These are phyloP conservation scores for Xylaria palmicola DNA, from an alignment of 495 filamentous ascomycete species.

Conservation along the genomic window DNA sequence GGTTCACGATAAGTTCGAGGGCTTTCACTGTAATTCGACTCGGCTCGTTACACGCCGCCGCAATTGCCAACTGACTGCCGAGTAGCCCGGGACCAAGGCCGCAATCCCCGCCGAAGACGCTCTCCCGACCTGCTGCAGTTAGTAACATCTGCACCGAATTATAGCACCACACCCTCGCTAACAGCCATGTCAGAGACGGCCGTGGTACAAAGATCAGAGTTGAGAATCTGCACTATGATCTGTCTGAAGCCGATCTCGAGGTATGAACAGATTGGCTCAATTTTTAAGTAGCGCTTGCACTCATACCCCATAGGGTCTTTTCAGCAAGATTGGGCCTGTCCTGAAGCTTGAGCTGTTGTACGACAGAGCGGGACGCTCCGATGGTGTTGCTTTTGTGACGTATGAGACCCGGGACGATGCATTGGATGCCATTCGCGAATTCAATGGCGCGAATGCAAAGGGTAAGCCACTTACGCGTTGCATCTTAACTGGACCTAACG, in stretches of 20 bases:
- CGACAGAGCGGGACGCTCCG: constrained; percentile 87
- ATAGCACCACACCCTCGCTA: constrained; percentile 10
- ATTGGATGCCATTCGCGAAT: constrained; percentile 71
- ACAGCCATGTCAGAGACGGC: constrained; percentile 37
- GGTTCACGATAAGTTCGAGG: constrained; percentile 87
- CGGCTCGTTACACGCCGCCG: constrained; percentile 16
- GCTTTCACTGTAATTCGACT: constrained; percentile 41
- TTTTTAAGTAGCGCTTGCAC: background rate
- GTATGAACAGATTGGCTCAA: constrained; percentile 44
- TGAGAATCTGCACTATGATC: constrained; percentile 91
- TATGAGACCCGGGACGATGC: constrained; percentile 71
- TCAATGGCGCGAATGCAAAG: constrained; percentile 87
- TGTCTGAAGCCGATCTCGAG: constrained; percentile 81
- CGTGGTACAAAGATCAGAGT: constrained; percentile 73
- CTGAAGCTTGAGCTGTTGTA: constrained; percentile 70
- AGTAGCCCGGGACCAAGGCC: constrained; percentile 40
- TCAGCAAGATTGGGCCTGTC: constrained; percentile 73
- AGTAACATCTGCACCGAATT: constrained; percentile 25
- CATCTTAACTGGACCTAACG: constrained; percentile 4
- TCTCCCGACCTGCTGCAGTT: constrained; percentile 55
- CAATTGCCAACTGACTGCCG: constrained; percentile 31
- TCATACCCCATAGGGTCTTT: constrained; percentile 63
- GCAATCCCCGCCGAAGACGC: constrained; percentile 37
- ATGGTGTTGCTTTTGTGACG: constrained; percentile 82
- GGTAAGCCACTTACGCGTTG: constrained; percentile 39